Percentiles rank a stretch among this genome's conserved stretches.
Conservation (phyloP, 2,329 filamentous ascomycete species). For the Coniochaeta sp. region DNA sequence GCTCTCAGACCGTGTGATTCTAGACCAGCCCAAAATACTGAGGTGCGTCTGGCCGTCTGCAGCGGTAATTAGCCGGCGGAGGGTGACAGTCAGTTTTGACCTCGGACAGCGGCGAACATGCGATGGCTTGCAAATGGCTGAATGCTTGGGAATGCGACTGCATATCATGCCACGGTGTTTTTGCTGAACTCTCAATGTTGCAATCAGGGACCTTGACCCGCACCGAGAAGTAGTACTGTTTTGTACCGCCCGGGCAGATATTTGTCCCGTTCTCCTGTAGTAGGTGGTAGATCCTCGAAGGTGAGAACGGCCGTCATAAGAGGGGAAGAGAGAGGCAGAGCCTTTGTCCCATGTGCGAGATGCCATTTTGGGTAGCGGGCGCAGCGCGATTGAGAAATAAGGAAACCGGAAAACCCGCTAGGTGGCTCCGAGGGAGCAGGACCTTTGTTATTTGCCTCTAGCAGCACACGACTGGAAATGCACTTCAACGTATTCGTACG, state of each 20-base stretch:
- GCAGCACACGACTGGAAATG: no score
- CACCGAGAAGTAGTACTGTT: background rate
- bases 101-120: background rate
- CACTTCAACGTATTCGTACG: no score
- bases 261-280: background rate
- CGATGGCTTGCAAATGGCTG: background rate
- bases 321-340: no score
- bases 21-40: background rate
- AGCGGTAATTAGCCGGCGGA: background rate
- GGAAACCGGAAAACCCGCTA: no score
- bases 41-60: background rate
- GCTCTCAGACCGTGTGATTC: background rate
- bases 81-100: no score
- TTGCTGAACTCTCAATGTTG: background rate
- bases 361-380: no score
- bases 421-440: no score
- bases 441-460: no score
- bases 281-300: no score
- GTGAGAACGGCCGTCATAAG: no score
- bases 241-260: background rate
- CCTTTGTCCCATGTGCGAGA: no score
- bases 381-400: no score
- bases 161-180: background rate
- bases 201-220: background rate
- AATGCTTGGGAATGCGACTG: background rate